Percentiles rank a stretch among this genome's conserved stretches.
Evolutionary conservation across 2,329 filamentous ascomycete species (phyloP).

Genomic region (Xylariomycetidae sp.): DNA sequence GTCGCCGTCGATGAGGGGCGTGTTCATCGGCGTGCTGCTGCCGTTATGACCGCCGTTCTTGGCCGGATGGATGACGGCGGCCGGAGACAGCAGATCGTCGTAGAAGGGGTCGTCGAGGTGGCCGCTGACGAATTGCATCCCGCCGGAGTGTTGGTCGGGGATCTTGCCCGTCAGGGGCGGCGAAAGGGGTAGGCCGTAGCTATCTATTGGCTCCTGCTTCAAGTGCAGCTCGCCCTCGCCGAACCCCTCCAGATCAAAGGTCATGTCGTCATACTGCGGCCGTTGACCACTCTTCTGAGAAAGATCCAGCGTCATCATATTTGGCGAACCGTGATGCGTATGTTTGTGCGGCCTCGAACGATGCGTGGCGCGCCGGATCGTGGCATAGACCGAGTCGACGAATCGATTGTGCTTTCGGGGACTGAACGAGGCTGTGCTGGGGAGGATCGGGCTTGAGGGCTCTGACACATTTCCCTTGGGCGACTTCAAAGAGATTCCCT

Average conservation of each 20-base stretch:
- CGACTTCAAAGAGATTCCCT: slow-evolving; percentile 41
- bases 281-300: too few relatives aligned
- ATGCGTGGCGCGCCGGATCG: slow-evolving; percentile 20
- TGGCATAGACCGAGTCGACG: slow-evolving; percentile 22
- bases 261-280: slow-evolving; percentile 4
- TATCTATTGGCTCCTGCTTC: slow-evolving; percentile 17
- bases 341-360: slow-evolving; percentile 14
- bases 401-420: slow-evolving; percentile 23
- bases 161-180: slow-evolving; percentile 25
- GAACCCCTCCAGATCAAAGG: slow-evolving; percentile 12
- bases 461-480: slow-evolving; percentile 19
- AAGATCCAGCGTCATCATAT: slow-evolving; percentile 9
- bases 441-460: slow-evolving; percentile 19
- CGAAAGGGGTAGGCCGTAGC: slow-evolving; percentile 21
- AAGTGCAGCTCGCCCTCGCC: slow-evolving; percentile 10
- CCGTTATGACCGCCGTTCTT: slow-evolving; percentile 5
- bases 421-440: slow-evolving; percentile 19
- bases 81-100: slow-evolving; percentile 14
- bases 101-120: slow-evolving; percentile 27
- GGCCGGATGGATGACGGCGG: slow-evolving; percentile 7
- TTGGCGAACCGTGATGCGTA: neutral
- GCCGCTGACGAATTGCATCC: slow-evolving; percentile 22
- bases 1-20: slow-evolving; percentile 17
- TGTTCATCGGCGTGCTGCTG: slow-evolving; percentile 18
- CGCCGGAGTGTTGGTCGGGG: slow-evolving; percentile 14